These are phyloP conservation scores for Helicocarpus griseus DNA, from an alignment of 2,329 filamentous ascomycete species.

Conservation along the genomic window DNA sequence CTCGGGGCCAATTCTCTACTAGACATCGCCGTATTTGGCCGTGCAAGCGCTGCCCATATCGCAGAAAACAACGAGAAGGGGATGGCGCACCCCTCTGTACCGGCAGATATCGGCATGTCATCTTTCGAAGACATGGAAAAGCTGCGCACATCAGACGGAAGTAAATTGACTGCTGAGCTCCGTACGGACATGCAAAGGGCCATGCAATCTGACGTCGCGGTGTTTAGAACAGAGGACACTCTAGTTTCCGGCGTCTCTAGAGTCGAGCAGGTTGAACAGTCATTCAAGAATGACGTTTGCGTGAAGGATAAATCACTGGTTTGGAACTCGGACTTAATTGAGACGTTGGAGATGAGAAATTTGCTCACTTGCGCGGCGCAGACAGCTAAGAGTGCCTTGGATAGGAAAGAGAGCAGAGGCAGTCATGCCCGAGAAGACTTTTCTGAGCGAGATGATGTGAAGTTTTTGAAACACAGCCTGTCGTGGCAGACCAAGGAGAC, in stretches of 20 bases:
- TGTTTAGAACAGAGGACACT: conserved; percentile 81
- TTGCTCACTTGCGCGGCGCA: conserved; percentile 75
- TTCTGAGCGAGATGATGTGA: conserved; percentile 67
- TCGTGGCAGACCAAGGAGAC: conserved; percentile 36
- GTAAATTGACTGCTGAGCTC: conserved; percentile 72
- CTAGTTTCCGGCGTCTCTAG: conserved; percentile 75
- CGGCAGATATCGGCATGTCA: conserved; percentile 66
- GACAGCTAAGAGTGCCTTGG: conserved; percentile 71
- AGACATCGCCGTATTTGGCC: conserved; percentile 82
- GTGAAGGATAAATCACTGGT: conserved; percentile 95
- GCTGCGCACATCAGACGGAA: conserved; percentile 65
- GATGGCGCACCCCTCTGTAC: conserved; percentile 53
- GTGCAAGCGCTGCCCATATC: conserved; percentile 81
- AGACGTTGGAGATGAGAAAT: conserved; percentile 82
- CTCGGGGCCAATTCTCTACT: conserved; percentile 86
- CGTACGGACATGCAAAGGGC: conserved; percentile 82
- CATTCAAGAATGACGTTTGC: conserved; percentile 61
- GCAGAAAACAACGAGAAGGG: conserved; percentile 79
- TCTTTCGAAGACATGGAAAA: conserved; percentile 71
- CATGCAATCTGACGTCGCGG: conserved; percentile 87
- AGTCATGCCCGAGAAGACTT: conserved; percentile 81
- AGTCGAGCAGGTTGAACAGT: conserved; percentile 68
- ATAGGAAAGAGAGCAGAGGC: conserved; percentile 78
- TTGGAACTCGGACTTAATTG: conserved; percentile 90
- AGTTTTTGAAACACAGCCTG: conserved; percentile 39